Evolutionary conservation across 2,329 filamentous ascomycete species (phyloP), one percentile per base, ranked within the genome.

Genomic region (Ophiostoma triangulosporum): DNA sequence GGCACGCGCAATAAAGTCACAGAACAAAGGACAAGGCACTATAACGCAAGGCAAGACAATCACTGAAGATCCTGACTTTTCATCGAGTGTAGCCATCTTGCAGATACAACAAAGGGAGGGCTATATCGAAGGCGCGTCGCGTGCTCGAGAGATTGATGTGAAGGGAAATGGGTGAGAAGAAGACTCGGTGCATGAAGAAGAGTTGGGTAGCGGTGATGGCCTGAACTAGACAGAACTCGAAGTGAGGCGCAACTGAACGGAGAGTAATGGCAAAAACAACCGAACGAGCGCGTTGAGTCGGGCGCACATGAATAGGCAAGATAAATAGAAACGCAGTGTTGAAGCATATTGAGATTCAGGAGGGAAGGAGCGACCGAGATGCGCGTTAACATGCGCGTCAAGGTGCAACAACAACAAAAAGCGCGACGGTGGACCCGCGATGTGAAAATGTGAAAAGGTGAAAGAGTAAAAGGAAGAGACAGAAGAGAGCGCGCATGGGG

Each of bases 321-420:
- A n/a, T n/a, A n/a, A n/a, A n/a, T n/a, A n/a, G n/a, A n/a, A n/a
- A n/a, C n/a, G n/a, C n/a, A n/a, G n/a, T n/a, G n/a, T n/a, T 31
- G 29, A 43, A 22, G 14, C 32, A 35, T 14, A 11, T 15, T 15
- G 32, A 15, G 32, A 14, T 4, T 15, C 6, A 15, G n/a, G n/a
- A 43, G 11, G 43, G 43, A 29, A 46, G 15, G 43, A 29, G 43
- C 43, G 43, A 46, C 26, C 43, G 43, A 31, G 26, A 27, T 46
- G 43, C 26, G 15, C 15, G 6, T 15, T 29, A 7, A 17, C 15
- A 24, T 8, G 26, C 43, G 24, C 43, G 43, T 46, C 7, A 26
- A 46, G 26, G 43, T 46, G 43, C 43, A 29, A 46, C 43, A 29
- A 46, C 43, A 46, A 46, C 43, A 46, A 31, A 15, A 46, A 46